phyloP scores from a whole-genome alignment of 2,329 filamentous ascomycete genomes.

The Lachnellula hyalina region DNA sequence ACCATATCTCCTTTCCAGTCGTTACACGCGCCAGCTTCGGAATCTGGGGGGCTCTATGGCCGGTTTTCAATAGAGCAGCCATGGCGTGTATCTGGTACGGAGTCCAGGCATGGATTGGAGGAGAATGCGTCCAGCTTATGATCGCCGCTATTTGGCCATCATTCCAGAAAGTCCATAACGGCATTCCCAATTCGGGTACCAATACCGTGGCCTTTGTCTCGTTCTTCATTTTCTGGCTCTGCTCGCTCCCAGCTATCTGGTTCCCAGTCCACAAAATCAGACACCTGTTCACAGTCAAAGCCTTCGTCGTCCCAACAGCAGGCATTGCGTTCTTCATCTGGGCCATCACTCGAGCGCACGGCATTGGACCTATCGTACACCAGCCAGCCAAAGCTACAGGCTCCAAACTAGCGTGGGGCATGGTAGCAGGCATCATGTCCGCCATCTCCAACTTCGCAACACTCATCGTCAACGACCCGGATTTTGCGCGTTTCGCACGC shows the following conservation, averaged over 20 bases:
- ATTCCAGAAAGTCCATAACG: constrained; percentile 58
- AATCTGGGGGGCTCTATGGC: constrained; percentile 85
- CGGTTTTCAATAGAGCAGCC: constrained; percentile 80
- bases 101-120: constrained; percentile 80
- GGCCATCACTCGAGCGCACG: constrained; percentile 75
- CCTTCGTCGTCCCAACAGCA: constrained; percentile 76
- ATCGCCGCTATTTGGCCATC: constrained; percentile 74
- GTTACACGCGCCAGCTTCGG: constrained; percentile 74
- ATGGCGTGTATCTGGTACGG: constrained; percentile 83
- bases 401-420: constrained; percentile 69
- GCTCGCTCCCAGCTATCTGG: constrained; percentile 78
- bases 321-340: constrained; percentile 84
- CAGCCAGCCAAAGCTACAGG: constrained; percentile 60
- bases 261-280: constrained; percentile 85
- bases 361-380: constrained; percentile 75
- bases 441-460: constrained; percentile 89
- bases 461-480: constrained; percentile 73
- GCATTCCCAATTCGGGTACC: constrained; percentile 64
- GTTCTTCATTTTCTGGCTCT: constrained; percentile 83
- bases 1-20: constrained; percentile 87
- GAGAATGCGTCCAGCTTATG: constrained; percentile 82
- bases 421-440: constrained; percentile 82
- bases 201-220: constrained; percentile 70
- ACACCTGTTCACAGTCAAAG: constrained; percentile 87
- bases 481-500: constrained; percentile 77